These are phyloP conservation scores for Komagataella phaffii DNA, from an alignment of 805 yeast genomes.

Conservation along the genomic window DNA sequence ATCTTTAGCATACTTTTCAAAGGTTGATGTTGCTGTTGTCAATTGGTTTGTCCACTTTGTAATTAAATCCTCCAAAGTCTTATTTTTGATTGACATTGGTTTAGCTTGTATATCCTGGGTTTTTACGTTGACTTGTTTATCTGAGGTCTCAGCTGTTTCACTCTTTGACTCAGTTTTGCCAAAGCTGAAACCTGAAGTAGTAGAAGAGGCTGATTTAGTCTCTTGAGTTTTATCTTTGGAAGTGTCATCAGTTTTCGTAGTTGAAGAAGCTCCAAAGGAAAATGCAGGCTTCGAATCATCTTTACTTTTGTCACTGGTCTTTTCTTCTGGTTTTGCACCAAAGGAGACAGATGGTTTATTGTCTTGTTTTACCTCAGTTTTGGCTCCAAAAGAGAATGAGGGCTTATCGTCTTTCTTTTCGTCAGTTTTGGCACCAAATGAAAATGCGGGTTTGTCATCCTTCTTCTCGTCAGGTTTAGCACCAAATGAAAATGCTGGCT, in stretches of 20 bases:
- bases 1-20: conserved; percentile 60
- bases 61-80: conserved; percentile 84
- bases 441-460: conserved; percentile 4
- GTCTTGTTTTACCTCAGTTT: not conserved
- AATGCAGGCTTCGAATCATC: conserved; percentile 4
- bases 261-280: conserved; percentile 5
- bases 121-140: conserved; percentile 15
- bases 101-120: conserved; percentile 49
- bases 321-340: conserved; percentile 6
- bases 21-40: conserved; percentile 57
- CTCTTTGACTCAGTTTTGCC: not conserved
- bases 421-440: conserved; percentile 5
- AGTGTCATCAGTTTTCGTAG: not conserved
- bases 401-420: conserved; percentile 3
- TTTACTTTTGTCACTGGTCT: conserved; percentile 1
- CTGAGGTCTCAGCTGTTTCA: conserved; percentile 1
- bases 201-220: not conserved
- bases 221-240: not conserved
- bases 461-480: conserved; percentile 2
- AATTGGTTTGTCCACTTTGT: conserved; percentile 88
- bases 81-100: conserved; percentile 72
- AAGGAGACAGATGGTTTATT: conserved; percentile 8
- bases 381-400: conserved; percentile 3
- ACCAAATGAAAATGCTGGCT: conserved; percentile 4
- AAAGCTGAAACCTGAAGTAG: not conserved